phyloP scores from a whole-genome alignment of 2,329 filamentous ascomycete species.

The Diaporthe aspalathi region DNA sequence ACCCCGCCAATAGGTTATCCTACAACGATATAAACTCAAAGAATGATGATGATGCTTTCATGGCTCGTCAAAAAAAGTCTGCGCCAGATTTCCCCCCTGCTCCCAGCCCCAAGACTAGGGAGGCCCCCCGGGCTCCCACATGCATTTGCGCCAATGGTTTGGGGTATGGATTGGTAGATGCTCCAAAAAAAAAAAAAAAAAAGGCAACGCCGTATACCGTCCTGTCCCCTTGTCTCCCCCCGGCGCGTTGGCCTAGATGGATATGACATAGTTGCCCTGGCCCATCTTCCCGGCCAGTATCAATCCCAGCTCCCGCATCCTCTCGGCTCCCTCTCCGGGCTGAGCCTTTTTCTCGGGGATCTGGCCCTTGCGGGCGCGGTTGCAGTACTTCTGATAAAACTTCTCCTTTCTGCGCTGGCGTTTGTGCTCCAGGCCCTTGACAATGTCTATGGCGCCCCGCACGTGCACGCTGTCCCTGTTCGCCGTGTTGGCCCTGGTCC shows the following conservation, averaged over 20 bases:
- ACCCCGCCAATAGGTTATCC: conserved; percentile 26
- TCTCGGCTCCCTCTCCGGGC: conserved; percentile 88
- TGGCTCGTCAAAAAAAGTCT: conserved; percentile 41
- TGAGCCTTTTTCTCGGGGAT: conserved; percentile 73
- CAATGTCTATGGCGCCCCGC: conserved; percentile 95
- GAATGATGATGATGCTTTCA: conserved; percentile 44
- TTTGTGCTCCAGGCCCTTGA: conserved; percentile 95
- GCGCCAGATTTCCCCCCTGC: conserved; percentile 34
- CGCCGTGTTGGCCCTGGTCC: conserved; percentile 46
- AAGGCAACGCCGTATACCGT: conserved; percentile 28
- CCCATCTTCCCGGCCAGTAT: conserved; percentile 85
- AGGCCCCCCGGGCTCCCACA: conserved; percentile 37
- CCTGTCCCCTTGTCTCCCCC: conserved; percentile 9
- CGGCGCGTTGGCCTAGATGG: conserved; percentile 61
- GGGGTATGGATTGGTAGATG: conserved; percentile 34
- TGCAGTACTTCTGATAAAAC: conserved; percentile 88
- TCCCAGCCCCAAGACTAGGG: conserved; percentile 36
- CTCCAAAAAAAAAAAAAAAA: conserved; percentile 5
- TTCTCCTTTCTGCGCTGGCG: conserved; percentile 93
- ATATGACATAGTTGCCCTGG: conserved; percentile 81
- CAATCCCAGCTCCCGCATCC: conserved; percentile 92
- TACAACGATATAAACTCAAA: conserved; percentile 38
- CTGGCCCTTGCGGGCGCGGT: conserved; percentile 79
- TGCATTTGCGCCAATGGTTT: conserved; percentile 37
- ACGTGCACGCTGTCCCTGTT: conserved; percentile 70